Evolutionary conservation across 805 yeast genomes (phyloP), one percentile per base, ranked within the genome.

Genomic region (Saturnispora diversa): DNA sequence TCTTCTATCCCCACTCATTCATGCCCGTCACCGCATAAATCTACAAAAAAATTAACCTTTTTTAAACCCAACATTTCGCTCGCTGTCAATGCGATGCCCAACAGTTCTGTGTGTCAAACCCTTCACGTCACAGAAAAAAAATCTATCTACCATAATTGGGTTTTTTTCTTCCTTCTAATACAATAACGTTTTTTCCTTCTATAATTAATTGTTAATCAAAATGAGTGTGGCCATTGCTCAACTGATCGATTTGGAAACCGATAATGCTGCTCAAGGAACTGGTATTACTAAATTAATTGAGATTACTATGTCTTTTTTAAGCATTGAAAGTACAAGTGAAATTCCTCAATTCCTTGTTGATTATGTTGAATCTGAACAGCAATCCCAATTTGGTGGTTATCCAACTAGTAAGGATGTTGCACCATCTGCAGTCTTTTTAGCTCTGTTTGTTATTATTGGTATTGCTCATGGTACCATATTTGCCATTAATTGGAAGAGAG

Each of bases 351-450:
- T 48, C 3, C 55, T 76, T 39, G 44, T 62, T 5, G 53, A 58
- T 2, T 65, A 62, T 38, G 66, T 65, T 10, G 43, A 65, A 29
- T 58, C 53, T 4, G 45, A 54, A 24, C 80, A 75, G 52, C 67
- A 63, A 39, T 61, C 74, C 6, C 55, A 77, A 31, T 80, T 79
- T 60, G 88, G 88, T 8, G 74, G 74, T 6, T 82, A 79, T 51
- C 84, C 86, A 3, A 50, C 51, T 20, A 33, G 33, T 17, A 55
- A 51, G 11, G 90, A 82, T 56, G 54, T 66, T 10, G 84, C 75
- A 2, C 87, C 87, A 3, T 62, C 71, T 42, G 74, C 74, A 2
- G 56, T 81, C 0, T 79, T 80, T 48, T 53, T 69, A 3, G 83
- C 71, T 0, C 59, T 72, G 1, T 81, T 76, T 47, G 55, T 62